Percentiles rank a stretch among this genome's conserved stretches.
Evolutionary conservation across 2,329 filamentous ascomycete species (phyloP).

Genomic region (Balansia obtecta): DNA sequence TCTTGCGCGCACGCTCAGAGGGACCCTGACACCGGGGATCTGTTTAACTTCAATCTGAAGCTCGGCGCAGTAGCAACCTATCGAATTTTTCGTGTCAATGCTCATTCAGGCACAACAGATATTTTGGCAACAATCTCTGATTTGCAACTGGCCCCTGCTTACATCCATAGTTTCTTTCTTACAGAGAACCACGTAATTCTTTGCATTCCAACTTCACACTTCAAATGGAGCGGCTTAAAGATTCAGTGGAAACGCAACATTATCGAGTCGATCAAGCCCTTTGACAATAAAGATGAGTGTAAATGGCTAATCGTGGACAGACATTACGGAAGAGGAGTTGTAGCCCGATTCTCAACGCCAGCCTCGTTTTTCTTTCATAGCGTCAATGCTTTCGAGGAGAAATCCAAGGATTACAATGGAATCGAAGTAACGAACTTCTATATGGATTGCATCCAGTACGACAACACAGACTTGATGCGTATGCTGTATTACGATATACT

Average conservation of each 20-base stretch:
- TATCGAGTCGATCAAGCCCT: conserved; percentile 53
- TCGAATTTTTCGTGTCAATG: conserved; percentile 54
- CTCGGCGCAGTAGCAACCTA: conserved; percentile 47
- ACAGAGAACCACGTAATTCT: conserved; percentile 59
- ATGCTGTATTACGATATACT: conserved; percentile 60
- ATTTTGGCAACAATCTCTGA: conserved; percentile 56
- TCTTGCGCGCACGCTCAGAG: conserved; percentile 60
- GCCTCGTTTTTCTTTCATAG: conserved; percentile 72
- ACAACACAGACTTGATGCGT: conserved; percentile 51
- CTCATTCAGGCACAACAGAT: conserved; percentile 49
- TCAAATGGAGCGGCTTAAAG: conserved; percentile 42
- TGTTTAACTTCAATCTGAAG: conserved; percentile 74
- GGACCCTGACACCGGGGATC: conserved; percentile 60
- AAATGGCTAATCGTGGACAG: conserved; percentile 70
- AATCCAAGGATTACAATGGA: conserved; percentile 21
- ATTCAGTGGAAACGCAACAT: conserved; percentile 56
- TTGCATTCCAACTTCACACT: conserved; percentile 57
- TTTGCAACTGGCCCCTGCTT: conserved; percentile 42
- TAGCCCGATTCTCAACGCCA: conserved; percentile 54
- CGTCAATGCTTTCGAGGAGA: conserved; percentile 63
- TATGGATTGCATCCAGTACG: conserved; percentile 53
- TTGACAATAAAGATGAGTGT: conserved; percentile 41
- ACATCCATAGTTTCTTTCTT: conserved; percentile 75
- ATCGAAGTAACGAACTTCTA: conserved; percentile 34
- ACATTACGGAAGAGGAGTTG: conserved; percentile 44